Evolutionary conservation across 164 flowering plant species (phyloP).

Genomic region (Saururus chinensis): DNA sequence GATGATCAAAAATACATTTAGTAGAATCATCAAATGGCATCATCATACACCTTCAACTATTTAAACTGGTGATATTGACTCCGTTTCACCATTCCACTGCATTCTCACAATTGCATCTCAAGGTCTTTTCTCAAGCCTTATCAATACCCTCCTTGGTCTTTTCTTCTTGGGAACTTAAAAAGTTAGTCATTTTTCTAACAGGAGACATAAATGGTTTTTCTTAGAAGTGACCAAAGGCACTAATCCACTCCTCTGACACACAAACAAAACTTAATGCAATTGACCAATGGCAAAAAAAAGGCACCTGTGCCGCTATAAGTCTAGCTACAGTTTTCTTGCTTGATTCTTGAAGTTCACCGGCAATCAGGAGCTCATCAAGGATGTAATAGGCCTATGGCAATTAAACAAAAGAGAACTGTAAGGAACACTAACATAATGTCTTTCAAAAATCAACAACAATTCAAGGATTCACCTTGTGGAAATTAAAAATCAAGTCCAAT

Average conservation of each 20-base stretch:
- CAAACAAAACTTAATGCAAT: background rate
- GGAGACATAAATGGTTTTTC: no score
- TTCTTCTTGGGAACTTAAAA: no score
- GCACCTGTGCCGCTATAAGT: slow-evolving; percentile 79
- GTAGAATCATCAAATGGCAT: no score
- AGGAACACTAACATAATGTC: background rate
- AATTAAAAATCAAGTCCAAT: slow-evolving; percentile 75
- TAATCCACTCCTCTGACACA: background rate
- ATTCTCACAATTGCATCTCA: no score
- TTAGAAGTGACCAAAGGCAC: no score
- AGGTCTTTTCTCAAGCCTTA: no score
- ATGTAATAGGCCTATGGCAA: slow-evolving; percentile 63
- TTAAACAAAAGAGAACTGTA: background rate
- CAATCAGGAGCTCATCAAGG: slow-evolving; percentile 75
- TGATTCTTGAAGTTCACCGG: slow-evolving; percentile 92
- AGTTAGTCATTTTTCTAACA: no score
- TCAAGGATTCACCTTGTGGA: slow-evolving; percentile 61
- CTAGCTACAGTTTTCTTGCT: slow-evolving; percentile 92
- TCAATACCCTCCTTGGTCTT: no score
- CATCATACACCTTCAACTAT: no score
- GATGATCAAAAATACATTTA: no score
- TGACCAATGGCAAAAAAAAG: background rate
- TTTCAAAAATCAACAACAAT: background rate
- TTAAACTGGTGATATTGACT: no score
- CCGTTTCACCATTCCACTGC: no score